These are phyloP conservation scores for Colletotrichum abscissum DNA, from an alignment of 2,329 filamentous ascomycete genomes.

Conservation along the genomic window DNA sequence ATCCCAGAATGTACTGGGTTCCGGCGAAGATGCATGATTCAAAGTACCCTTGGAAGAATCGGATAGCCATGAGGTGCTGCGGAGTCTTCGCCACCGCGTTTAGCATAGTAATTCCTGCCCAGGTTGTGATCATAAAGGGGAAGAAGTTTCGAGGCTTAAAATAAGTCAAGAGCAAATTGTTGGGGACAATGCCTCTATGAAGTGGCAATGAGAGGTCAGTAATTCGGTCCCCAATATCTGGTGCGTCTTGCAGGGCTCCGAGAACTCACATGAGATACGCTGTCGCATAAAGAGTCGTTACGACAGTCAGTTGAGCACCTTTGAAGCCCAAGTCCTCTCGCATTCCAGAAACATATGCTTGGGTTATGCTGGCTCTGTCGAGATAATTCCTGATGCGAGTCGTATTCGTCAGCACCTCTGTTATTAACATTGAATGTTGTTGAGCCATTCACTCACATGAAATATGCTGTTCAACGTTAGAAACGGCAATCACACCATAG, in stretches of 20 bases:
- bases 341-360: conserved; percentile 20
- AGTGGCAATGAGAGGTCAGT: not conserved
- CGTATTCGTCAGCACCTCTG: not conserved
- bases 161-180: conserved; percentile 7
- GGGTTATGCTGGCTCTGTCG: conserved; percentile 15
- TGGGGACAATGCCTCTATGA: conserved; percentile 1
- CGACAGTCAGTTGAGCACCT: conserved; percentile 2
- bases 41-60: conserved; percentile 51
- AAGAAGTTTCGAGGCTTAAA: conserved; percentile 7
- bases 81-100: conserved; percentile 10
- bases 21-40: conserved; percentile 53
- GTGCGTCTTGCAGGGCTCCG: no score
- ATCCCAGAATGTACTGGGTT: conserved; percentile 56
- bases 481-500: no score
- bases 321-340: conserved; percentile 7
- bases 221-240: no score
- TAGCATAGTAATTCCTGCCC: conserved; percentile 9
- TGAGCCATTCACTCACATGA: not conserved
- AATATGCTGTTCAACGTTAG: not conserved
- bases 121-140: conserved; percentile 14
- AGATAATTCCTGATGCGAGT: conserved; percentile 1
- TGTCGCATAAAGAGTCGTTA: conserved; percentile 9
- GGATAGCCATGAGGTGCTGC: conserved; percentile 46
- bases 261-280: conserved; percentile 4
- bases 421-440: not conserved